Evolutionary conservation across 1,284 basidiomycete species (phyloP), one percentile per base, ranked within the genome.

Genomic region (Ceratobasidium sp.): DNA sequence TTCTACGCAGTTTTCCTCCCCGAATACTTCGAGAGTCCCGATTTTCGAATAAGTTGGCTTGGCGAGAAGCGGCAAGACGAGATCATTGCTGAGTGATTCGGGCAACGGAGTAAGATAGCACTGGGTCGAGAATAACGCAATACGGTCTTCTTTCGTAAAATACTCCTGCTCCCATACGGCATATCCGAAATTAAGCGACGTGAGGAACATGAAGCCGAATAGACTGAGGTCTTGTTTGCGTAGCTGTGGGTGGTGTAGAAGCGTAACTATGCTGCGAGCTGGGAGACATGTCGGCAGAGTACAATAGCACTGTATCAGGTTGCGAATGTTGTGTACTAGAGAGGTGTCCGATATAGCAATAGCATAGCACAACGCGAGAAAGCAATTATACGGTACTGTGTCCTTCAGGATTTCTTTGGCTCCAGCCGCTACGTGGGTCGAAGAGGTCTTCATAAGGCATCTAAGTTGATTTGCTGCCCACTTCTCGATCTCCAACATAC

Each of bases 71-170:
- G 68, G 68, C 6, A 53, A 12, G 18, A 23, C 6, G 12, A 70
- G 20, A 20, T 42, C 46, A 40, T 39, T 33, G 10, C 39, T 20
- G 13, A 70, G 51, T 9, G 28, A 39, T 33, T 40, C 28, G 5
- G 51, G 68, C 9, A 70, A 18, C 15, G 68, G 68, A 7, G 68
- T 70, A 26, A 70, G 68, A 39, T 56, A 51, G 33, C 26, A 28
- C 49, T 70, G 68, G 6, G 68, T 51, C 10, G 51, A 70, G 18
- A 70, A 70, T 5, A 56, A 33, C 4, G 68, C 68, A 13, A 70
- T 56, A 7, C 68, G 68, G 18, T 70, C 68, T n/a, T 40, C 15
- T n/a, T 40, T 28, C 10, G 68, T 53, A 40, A 70, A 70, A 3
- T n/a, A 7, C 4, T 70, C 51, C 13, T 40, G 23, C 18, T 53